Percentiles rank a stretch among this genome's conserved stretches.
These are phyloP conservation scores for Dipodascus albidus DNA, from an alignment of 805 yeast species.

Conservation along the genomic window DNA sequence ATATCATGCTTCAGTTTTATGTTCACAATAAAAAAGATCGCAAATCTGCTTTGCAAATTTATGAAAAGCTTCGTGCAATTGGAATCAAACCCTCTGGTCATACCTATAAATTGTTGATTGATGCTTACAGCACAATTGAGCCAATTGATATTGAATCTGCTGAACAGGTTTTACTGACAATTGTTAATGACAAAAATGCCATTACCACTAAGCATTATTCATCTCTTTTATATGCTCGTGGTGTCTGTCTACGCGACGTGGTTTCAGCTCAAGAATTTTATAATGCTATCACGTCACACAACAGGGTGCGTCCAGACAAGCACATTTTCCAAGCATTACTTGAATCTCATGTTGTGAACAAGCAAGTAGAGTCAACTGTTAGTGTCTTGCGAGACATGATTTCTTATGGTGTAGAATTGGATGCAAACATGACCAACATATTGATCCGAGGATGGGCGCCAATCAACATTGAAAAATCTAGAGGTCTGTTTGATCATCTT, in stretches of 20 bases:
- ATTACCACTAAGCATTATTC: constrained; percentile 28
- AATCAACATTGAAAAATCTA: constrained; percentile 16
- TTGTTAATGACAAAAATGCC: constrained; percentile 20
- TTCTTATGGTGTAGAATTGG: constrained; percentile 20
- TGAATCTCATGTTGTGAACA: constrained; percentile 28
- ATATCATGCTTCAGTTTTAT: constrained; percentile 28
- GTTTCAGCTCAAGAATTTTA: constrained; percentile 26
- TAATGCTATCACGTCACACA: constrained; percentile 19
- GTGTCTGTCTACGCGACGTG: constrained; percentile 25
- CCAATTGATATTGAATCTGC: constrained; percentile 26
- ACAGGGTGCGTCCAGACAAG: constrained; percentile 27
- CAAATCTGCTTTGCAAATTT: constrained; percentile 22
- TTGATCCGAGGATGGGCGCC: constrained; percentile 28
- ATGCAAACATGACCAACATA: constrained; percentile 25
- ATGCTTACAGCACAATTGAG: constrained; percentile 23
- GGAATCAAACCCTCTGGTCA: constrained; percentile 26
- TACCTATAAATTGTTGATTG: constrained; percentile 31
- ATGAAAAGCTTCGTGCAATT: constrained; percentile 18
- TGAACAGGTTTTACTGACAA: constrained; percentile 24
- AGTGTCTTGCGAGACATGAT: constrained; percentile 25
- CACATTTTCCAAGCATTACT: constrained; percentile 29
- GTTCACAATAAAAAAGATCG: constrained; percentile 24
- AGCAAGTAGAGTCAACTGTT: constrained; percentile 19
- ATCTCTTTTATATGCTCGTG: constrained; percentile 28
- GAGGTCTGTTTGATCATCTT: constrained; percentile 20